A percentile compares a stretch with the other conserved stretches of the same genome.
Evolutionary conservation across 2,329 filamentous ascomycete species (phyloP).

Genomic region (Bipolaris oryzae): DNA sequence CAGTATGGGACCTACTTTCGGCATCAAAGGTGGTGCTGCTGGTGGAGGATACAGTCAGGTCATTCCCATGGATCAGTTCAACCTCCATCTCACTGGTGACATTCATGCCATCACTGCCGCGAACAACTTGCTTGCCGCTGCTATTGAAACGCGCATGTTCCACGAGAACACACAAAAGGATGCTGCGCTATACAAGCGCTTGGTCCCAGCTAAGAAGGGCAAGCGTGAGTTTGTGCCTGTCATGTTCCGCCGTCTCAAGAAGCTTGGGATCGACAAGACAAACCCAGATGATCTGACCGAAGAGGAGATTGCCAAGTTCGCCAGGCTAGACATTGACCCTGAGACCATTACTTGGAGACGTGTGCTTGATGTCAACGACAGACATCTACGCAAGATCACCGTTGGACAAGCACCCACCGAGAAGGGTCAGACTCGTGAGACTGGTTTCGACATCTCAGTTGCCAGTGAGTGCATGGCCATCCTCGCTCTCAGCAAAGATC

Average conservation of each 20-base stretch:
- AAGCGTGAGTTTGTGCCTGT: constrained; percentile 84
- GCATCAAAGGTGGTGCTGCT: constrained; percentile 97
- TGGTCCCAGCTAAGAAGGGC: constrained; percentile 90
- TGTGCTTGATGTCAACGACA: constrained; percentile 96
- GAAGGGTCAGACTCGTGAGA: constrained; percentile 85
- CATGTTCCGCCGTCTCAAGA: constrained; percentile 92
- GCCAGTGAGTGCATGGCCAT: constrained; percentile 99
- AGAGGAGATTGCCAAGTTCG: constrained; percentile 86
- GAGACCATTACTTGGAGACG: constrained; percentile 97
- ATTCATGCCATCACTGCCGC: constrained; percentile 97
- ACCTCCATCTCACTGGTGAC: constrained; percentile 94
- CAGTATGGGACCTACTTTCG: constrained; percentile 96
- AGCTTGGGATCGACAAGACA: constrained; percentile 94
- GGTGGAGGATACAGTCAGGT: constrained; percentile 98
- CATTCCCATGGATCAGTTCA: constrained; percentile 99
- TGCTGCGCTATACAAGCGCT: constrained; percentile 79
- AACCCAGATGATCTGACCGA: constrained; percentile 87
- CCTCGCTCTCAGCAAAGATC: constrained; percentile 85
- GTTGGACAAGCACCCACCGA: constrained; percentile 88
- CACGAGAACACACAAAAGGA: constrained; percentile 97
- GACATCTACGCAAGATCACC: constrained; percentile 87
- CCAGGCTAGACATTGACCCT: constrained; percentile 94
- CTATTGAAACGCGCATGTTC: constrained; percentile 97
- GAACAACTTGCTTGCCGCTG: constrained; percentile 94
- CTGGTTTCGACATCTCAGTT: constrained; percentile 96